Evolutionary conservation across 139 green algal genomes (phyloP), one percentile per base, ranked within the genome.

Genomic region (Micractinium sp.): DNA sequence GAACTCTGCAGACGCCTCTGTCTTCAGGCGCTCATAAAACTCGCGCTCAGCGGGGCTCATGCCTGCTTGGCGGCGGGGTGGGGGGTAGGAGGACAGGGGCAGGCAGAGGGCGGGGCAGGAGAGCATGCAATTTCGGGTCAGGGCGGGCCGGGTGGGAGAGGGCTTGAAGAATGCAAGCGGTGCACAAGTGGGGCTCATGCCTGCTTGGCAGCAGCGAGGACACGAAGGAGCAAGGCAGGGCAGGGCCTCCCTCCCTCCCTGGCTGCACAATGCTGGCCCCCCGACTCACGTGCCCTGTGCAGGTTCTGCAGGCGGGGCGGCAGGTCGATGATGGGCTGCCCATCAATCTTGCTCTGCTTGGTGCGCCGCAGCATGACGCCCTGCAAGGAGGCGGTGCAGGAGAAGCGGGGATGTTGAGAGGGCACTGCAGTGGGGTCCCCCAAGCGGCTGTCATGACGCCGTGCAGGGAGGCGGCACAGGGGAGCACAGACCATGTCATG

Each of bases 301-400:
- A 78, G 82, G 61, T 86, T 19, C 82, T 63, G 25, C n/a, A 60
- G 38, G 19, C 82, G 86, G 0, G 53, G 60, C 41, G 85, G 75
- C 93, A 78, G 53, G 87, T 88, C 85, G 39, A 98, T 91, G 75
- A 98, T 96, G 23, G 95, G 94, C 92, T 94, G 39, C 14, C 94
- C 96, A n/a, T 95, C 82, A 23, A 98, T 93, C 29, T 74, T 93
- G 56, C 87, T 94, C n/a, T 84, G 38, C 94, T 98, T 98, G 47
- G 94, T 98, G 87, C 96, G 94, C 12, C 96, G 93, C 92, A 98
- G 92, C 82, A 98, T 86, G 36, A 98, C 90, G 25, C 91, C 82
- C 91, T 95, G 90, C 79, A 91, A 38, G 29, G 60, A 71, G 14
- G 20, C 14, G 63, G 63, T 31, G 63, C 63, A 71, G 13, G 13